Evolutionary conservation across 2,329 filamentous ascomycete species (phyloP), one percentile per base, ranked within the genome.

Genomic region (Parascedosporium putredinis): DNA sequence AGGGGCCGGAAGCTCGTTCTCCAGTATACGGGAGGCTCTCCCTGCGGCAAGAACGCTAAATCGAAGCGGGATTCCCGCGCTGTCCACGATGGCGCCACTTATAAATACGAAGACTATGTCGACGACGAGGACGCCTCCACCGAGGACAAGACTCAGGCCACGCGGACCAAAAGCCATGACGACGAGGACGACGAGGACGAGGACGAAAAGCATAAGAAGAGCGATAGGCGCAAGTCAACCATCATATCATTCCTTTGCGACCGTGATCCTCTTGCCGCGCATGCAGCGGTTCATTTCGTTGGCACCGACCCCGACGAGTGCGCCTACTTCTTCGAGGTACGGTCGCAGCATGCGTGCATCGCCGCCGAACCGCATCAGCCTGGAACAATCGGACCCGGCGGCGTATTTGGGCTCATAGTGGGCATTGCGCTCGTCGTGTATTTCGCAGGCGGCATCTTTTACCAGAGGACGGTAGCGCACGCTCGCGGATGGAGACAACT

Each of bases 231-330:
- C 56, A 93, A 91, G 64, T 94, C 88, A 2, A 85, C 90, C 10
- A 83, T 90, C 52, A 88, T 98, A 66, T 93, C 89, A 22, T 91
- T 97, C 64, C 83, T 93, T 56, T 98, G 93, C 72, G 90, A 96
- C 62, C 81, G 80, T 54, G 89, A 96, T 58, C 81, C 87, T 1
- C 72, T 83, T 2, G 76, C 74, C 25, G 78, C 79, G 4, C 74
- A 78, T 36, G 83, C 89, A 3, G 76, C 78, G 4, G 74, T 93
- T 33, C 88, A 87, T 18, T 98, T 95, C 63, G 84, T 97, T 52
- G 88, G 86, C 52, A 71, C 72, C 40, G 84, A 90, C 53, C 84
- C 87, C 36, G 90, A 97, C 62, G 84, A 94, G 53, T 98, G 93
- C 73, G 81, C 88, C 25, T 98, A 97, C 68, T 86, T 95, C 67